Evolutionary conservation across 768 basidiomycete species (phyloP).

Genomic region (Psilocybe azurescens): DNA sequence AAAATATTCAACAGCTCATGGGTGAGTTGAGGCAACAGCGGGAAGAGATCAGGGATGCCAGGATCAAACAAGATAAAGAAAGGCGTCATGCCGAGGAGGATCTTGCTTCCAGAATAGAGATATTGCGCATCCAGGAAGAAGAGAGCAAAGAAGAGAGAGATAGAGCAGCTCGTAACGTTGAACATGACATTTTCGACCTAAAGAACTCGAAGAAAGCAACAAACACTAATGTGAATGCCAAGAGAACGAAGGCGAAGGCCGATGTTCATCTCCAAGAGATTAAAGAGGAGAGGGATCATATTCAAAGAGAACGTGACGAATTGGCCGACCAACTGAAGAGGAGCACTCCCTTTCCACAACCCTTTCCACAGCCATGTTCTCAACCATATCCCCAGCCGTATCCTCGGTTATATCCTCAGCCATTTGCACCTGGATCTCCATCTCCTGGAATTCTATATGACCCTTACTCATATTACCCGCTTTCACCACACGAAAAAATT

Average conservation of each 20-base stretch:
- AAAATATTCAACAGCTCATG: constrained; percentile 3
- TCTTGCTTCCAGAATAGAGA: not conserved
- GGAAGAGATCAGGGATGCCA: not conserved
- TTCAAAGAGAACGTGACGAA: not conserved
- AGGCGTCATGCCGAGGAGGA: constrained; percentile 2
- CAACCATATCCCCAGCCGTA: not conserved
- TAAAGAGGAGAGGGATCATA: not conserved
- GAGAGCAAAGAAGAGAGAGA: not conserved
- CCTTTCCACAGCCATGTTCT: not conserved
- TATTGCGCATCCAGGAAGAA: constrained; percentile 7
- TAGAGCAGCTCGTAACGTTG: not conserved
- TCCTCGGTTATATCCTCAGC: not conserved
- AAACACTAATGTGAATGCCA: not conserved
- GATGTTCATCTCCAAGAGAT: not conserved
- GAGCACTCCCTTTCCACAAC: not conserved
- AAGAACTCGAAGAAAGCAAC: not conserved
- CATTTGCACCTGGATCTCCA: not conserved
- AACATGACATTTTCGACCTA: too few species aligned
- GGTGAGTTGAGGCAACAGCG: not conserved
- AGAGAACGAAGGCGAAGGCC: not conserved
- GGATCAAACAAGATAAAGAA: not conserved
- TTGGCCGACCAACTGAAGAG: not conserved
- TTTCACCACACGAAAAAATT: too few species aligned
- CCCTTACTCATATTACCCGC: not conserved
- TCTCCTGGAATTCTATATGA: not conserved